phyloP scores from a whole-genome alignment of 768 basidiomycete species.

The Lactarius tabidus region DNA sequence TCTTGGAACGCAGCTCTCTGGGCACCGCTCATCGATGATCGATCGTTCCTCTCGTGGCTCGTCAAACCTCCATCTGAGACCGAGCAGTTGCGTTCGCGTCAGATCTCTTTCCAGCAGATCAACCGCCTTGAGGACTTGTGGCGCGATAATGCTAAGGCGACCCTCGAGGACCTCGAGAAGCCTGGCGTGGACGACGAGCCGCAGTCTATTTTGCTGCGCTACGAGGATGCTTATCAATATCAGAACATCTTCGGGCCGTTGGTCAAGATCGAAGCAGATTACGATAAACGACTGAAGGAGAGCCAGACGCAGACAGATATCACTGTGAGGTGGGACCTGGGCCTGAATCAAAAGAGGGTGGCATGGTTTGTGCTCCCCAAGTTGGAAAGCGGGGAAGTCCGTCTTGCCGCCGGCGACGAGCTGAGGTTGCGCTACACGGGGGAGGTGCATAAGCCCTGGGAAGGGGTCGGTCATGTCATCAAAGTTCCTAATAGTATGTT shows the following conservation, averaged over 20 bases:
- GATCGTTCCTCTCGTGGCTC: conserved; percentile 98
- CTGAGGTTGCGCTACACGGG: conserved; percentile 85
- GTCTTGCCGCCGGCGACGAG: conserved; percentile 96
- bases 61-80: conserved; percentile 96
- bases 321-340: conserved; percentile 94
- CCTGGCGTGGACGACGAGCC: conserved; percentile 98
- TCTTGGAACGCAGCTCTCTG: conserved; percentile 98
- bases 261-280: conserved; percentile 99
- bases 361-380: conserved; percentile 98
- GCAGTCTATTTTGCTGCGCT: conserved; percentile 82
- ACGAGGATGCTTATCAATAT: conserved; percentile 99
- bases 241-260: conserved; percentile 99
- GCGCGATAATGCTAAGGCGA: conserved; percentile 94
- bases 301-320: conserved; percentile 98
- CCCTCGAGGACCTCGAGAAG: conserved; percentile 94
- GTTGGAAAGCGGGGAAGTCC: conserved; percentile 95
- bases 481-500: conserved; percentile 96
- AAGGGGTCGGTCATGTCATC: conserved; percentile 96
- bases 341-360: conserved; percentile 97
- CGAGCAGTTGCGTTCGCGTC: conserved; percentile 92
- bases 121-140: conserved; percentile 96
- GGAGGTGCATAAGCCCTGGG: conserved; percentile 90
- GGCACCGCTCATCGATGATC: conserved; percentile 98
- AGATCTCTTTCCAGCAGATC: conserved; percentile 96
- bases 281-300: conserved; percentile 96